Conservation (phyloP, 345 rosid species). For the Populus davidiana region DNA sequence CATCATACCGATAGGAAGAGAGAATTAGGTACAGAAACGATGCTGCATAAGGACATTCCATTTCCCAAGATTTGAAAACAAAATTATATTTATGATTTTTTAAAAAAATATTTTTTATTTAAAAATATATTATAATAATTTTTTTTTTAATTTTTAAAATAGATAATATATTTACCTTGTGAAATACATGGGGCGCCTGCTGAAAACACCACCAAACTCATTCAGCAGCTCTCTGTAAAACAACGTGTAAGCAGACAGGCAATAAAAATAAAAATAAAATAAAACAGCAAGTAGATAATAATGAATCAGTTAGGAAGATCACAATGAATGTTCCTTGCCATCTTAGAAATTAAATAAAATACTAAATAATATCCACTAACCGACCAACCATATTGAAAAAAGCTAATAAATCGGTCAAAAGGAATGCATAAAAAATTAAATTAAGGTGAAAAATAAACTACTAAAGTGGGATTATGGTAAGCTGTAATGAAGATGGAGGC, state of each 20-base stretch:
- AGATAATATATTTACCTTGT: not conserved
- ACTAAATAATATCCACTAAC: not conserved
- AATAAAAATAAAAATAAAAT: not conserved
- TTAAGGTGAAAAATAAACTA: not conserved
- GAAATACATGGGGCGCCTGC: constrained; percentile 30
- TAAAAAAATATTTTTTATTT: too few species aligned
- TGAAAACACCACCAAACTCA: constrained; percentile 14
- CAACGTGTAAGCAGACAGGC: constrained; percentile 35
- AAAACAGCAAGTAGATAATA: not conserved
- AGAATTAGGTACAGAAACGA: not conserved
- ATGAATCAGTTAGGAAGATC: not conserved
- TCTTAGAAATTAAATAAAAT: not conserved
- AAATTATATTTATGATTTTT: too few species aligned
- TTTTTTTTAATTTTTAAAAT: too few species aligned
- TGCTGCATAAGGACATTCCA: not conserved
- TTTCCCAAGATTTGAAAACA: too few species aligned
- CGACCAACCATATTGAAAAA: constrained; percentile 15
- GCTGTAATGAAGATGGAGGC: constrained; percentile 23
- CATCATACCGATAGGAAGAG: not conserved
- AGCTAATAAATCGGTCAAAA: not conserved
- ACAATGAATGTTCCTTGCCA: not conserved
- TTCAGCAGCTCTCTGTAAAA: constrained; percentile 37
- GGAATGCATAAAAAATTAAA: not conserved
- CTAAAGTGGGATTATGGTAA: constrained; percentile 24
- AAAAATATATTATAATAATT: too few species aligned